A percentile compares a stretch with the other conserved stretches of the same genome.
Evolutionary conservation across 2,329 filamentous ascomycete species (phyloP).

Genomic region (Neurospora crassa): DNA sequence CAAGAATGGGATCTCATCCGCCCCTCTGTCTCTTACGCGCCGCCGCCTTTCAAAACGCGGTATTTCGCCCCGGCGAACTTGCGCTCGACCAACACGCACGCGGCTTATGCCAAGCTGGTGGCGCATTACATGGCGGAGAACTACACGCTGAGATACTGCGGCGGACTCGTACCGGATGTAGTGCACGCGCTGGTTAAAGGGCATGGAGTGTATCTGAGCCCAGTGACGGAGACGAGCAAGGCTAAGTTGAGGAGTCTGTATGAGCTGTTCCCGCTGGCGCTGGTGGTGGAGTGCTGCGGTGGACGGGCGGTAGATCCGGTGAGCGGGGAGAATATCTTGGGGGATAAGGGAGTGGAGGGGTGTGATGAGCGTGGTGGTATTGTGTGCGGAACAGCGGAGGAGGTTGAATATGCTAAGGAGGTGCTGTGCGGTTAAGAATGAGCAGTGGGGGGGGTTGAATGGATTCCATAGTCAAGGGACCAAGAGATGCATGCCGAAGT

Average conservation of each 20-base stretch:
- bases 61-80: slow-evolving; percentile 57
- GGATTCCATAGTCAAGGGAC: neutral
- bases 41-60: slow-evolving; percentile 34
- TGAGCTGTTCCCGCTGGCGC: slow-evolving; percentile 49
- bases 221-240: slow-evolving; percentile 38
- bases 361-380: slow-evolving; percentile 42
- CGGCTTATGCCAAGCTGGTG: slow-evolving; percentile 39
- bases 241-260: slow-evolving; percentile 51
- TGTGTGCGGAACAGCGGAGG: slow-evolving; percentile 39
- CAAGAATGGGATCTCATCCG: slow-evolving; percentile 31
- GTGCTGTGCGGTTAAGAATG: slow-evolving; percentile 3
- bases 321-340: slow-evolving; percentile 31
- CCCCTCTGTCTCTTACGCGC: slow-evolving; percentile 27
- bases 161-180: slow-evolving; percentile 52
- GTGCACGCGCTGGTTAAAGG: slow-evolving; percentile 51
- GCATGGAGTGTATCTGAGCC: slow-evolving; percentile 51
- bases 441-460: neutral
- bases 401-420: slow-evolving; percentile 28
- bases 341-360: slow-evolving; percentile 24
- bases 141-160: slow-evolving; percentile 52
- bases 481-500: neutral
- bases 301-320: slow-evolving; percentile 43
- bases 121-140: slow-evolving; percentile 37
- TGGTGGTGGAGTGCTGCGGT: slow-evolving; percentile 51
- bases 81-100: slow-evolving; percentile 42